These are phyloP conservation scores for Lichtheimia ramosa DNA, from an alignment of 371 early-diverging fungal genomes.

Conservation along the genomic window DNA sequence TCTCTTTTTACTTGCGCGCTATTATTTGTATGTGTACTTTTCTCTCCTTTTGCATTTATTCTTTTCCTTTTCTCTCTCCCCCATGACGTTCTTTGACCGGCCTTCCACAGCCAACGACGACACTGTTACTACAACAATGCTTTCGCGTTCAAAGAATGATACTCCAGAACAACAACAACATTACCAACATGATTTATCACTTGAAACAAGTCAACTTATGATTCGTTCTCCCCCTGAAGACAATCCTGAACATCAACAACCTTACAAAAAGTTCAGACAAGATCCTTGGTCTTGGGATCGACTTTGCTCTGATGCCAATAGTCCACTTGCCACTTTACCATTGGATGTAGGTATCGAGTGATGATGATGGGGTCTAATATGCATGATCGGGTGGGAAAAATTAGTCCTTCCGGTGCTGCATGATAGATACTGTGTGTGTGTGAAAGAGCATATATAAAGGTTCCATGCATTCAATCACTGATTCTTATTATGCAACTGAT, in stretches of 20 bases:
- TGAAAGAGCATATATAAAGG: conserved; percentile 10
- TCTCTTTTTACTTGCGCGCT: not conserved
- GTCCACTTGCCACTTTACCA: conserved; percentile 33
- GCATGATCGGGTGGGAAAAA: not conserved
- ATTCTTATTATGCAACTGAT: not conserved
- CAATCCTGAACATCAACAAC: not conserved
- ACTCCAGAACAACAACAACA: conserved; percentile 7
- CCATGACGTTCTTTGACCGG: conserved; percentile 4
- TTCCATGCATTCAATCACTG: not conserved
- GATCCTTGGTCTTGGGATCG: conserved; percentile 31
- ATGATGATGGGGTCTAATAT: not conserved
- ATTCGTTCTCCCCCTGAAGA: conserved; percentile 22
- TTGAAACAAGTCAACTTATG: conserved; percentile 32
- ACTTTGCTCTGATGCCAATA: conserved; percentile 30
- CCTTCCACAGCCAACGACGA: not conserved
- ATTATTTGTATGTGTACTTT: conserved; percentile 2
- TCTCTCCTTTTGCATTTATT: conserved; percentile 4
- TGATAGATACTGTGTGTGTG: not conserved
- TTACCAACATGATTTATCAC: conserved; percentile 20
- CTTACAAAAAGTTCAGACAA: conserved; percentile 21
- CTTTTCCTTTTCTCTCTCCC: conserved; percentile 1
- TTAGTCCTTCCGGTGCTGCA: no score
- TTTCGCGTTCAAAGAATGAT: conserved; percentile 11
- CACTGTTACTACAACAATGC: not conserved
- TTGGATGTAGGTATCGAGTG: conserved; percentile 30